Evolutionary conservation across 371 early-diverging fungal species (phyloP).

Genomic region (Dichotomocladium elegans): DNA sequence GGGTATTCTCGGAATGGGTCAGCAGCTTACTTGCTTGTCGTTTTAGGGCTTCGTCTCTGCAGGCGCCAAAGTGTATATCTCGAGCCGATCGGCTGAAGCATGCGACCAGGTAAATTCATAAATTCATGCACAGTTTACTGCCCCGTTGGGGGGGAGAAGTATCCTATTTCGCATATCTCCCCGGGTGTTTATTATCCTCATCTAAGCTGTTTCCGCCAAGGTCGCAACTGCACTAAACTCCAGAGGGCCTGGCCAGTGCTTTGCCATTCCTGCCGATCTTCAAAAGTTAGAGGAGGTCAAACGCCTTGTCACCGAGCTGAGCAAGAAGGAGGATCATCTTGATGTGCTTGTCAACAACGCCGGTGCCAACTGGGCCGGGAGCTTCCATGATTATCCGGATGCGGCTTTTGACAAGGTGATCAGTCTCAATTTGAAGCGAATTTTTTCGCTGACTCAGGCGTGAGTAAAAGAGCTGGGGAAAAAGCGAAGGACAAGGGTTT

Average conservation of each 20-base stretch:
- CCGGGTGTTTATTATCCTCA: too few species aligned
- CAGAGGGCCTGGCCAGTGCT: constrained; percentile 65
- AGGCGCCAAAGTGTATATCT: constrained; percentile 77
- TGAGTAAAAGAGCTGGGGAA: constrained; percentile 25
- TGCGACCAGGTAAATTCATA: constrained; percentile 50
- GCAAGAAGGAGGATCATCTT: constrained; percentile 60
- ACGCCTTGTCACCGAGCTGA: constrained; percentile 54
- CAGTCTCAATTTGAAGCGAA: constrained; percentile 76
- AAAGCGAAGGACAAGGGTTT: not conserved
- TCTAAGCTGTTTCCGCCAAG: too few species aligned
- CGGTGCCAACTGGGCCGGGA: constrained; percentile 69
- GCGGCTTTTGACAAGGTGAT: constrained; percentile 68
- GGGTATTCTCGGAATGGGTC: not conserved
- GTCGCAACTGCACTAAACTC: constrained; percentile 49
- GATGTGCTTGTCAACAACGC: constrained; percentile 86
- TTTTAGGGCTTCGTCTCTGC: constrained; percentile 63
- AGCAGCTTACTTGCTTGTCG: not conserved
- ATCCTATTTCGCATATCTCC: too few species aligned
- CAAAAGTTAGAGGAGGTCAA: constrained; percentile 57
- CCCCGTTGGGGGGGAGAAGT: too few species aligned
- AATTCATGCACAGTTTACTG: not conserved
- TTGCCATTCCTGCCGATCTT: constrained; percentile 76
- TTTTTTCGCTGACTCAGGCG: constrained; percentile 77
- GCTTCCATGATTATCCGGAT: constrained; percentile 61
- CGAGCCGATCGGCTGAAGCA: constrained; percentile 57